A percentile compares a stretch with the other conserved stretches of the same genome.
phyloP scores from a whole-genome alignment of 257 asterid genomes.

The Cruciata laevipes region DNA sequence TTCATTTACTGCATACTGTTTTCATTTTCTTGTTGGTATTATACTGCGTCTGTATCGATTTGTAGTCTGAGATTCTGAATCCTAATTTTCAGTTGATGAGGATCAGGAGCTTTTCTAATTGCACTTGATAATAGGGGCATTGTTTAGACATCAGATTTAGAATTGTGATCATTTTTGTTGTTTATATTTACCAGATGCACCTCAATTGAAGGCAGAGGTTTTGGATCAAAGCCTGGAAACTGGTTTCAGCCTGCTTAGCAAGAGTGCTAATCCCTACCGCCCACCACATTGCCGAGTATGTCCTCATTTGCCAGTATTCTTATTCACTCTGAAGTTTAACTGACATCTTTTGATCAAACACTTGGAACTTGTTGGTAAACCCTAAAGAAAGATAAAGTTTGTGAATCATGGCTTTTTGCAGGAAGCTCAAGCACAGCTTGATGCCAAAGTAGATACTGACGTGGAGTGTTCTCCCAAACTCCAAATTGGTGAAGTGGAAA shows the following conservation, averaged over 20 bases:
- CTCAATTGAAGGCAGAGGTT: conserved; percentile 23
- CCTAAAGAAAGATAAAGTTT: not conserved
- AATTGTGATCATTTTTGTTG: conserved; percentile 8
- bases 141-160: conserved; percentile 7
- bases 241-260: conserved; percentile 28
- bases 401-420: conserved; percentile 17
- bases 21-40: not conserved
- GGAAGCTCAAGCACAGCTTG: conserved; percentile 17
- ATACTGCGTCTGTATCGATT: not conserved
- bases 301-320: conserved; percentile 8
- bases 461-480: conserved; percentile 11
- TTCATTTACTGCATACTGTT: not conserved
- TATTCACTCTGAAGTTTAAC: not conserved
- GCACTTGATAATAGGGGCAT: not conserved
- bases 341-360: not conserved
- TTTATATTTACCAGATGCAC: conserved; percentile 14
- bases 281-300: conserved; percentile 52
- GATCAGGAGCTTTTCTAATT: not conserved
- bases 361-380: not conserved
- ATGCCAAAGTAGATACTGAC: conserved; percentile 18
- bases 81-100: not conserved
- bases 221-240: conserved; percentile 15
- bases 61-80: not conserved
- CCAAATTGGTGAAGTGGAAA: conserved; percentile 9
- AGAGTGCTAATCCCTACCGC: conserved; percentile 48